Evolutionary conservation across 345 rosid species (phyloP), one percentile per base, ranked within the genome.

Genomic region (Eucalyptus tenuipes): DNA sequence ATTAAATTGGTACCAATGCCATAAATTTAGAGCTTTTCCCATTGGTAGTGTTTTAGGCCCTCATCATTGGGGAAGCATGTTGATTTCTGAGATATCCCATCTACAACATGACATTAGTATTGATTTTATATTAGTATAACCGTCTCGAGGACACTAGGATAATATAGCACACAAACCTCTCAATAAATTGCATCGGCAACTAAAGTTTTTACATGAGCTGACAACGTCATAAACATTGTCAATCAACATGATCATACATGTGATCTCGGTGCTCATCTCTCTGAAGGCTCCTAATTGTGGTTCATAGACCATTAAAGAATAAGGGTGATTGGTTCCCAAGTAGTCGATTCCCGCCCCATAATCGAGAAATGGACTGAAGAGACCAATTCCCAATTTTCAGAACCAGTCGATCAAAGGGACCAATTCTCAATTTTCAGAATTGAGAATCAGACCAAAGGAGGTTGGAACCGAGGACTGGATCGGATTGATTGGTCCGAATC

Each of bases 191-290:
- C 0, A 86, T 91, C 64, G 89, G 17, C 13, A 55, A 84, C 27
- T 87, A 50, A 25, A 91, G 88, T 85, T 91, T 90, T 91, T 90
- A 27, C 86, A 22, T 7, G 87, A 50, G 13, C 87, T 89, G 24
- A 87, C 89, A 3, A 57, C 29, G 6, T 89, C 90, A 20, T 89
- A 87, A 33, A 89, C 88, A 87, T 89, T 88, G 20, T 91, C 90
- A 37, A 59, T 71, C 15, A 80, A 27, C 0, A 80, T 87, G 15
- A 91, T 86, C 64, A 91, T 40, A 13, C 89, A 87, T 0, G 64
- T 57, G 15, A 89, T 49, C 81, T 91, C 86, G 1, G 90, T 89
- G 0, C 50, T 31, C 88, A 59, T 79, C 59, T 85, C 88, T 49
- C 89, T 47, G 64, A 45, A 89, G 15, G 17, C n/a, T 48, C 79